A percentile compares a stretch with the other conserved stretches of the same genome.
These are phyloP conservation scores for Holtermanniella nyarrowii DNA, from an alignment of 768 basidiomycete genomes.

Conservation along the genomic window DNA sequence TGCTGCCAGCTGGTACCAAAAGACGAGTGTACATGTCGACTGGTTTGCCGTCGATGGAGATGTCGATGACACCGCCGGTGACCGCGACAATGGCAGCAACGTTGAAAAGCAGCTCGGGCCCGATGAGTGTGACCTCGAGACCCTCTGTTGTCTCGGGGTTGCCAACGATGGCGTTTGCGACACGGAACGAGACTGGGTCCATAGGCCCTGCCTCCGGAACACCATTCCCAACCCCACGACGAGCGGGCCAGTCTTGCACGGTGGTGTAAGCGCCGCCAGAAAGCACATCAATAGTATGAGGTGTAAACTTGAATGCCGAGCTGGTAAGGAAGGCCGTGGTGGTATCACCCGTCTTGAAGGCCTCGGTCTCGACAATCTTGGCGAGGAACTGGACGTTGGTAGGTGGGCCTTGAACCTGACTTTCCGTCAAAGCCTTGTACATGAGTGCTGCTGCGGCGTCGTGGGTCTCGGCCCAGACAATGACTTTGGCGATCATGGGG, in stretches of 20 bases:
- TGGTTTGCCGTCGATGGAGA: slow-evolving; percentile 44
- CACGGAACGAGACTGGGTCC: slow-evolving; percentile 51
- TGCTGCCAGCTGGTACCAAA: slow-evolving; percentile 45
- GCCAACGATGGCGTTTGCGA: slow-evolving; percentile 53
- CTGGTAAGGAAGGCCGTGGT: slow-evolving; percentile 27
- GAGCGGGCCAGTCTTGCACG: slow-evolving; percentile 19
- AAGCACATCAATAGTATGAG: slow-evolving; percentile 50
- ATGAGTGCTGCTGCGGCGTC: slow-evolving; percentile 47
- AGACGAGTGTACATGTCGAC: slow-evolving; percentile 49
- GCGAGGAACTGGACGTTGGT: slow-evolving; percentile 53
- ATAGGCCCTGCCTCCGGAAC: slow-evolving; percentile 58
- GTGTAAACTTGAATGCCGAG: slow-evolving; percentile 4
- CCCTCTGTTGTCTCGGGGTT: slow-evolving; percentile 50
- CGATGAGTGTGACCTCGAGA: slow-evolving; percentile 48
- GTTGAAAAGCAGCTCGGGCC: slow-evolving; percentile 49
- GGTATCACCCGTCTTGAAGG: slow-evolving; percentile 17
- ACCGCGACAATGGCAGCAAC: slow-evolving; percentile 48
- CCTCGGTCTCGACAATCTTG: slow-evolving; percentile 44
- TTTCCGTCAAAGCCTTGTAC: slow-evolving; percentile 40
- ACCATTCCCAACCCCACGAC: slow-evolving; percentile 46
- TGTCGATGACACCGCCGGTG: slow-evolving; percentile 47
- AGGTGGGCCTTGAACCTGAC: slow-evolving; percentile 51
- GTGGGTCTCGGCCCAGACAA: slow-evolving; percentile 48
- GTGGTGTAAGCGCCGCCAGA: slow-evolving; percentile 51
- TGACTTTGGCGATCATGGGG: slow-evolving; percentile 50